Conservation (phyloP, 2,329 filamentous ascomycete species). For the Colletotrichum cuscutae region DNA sequence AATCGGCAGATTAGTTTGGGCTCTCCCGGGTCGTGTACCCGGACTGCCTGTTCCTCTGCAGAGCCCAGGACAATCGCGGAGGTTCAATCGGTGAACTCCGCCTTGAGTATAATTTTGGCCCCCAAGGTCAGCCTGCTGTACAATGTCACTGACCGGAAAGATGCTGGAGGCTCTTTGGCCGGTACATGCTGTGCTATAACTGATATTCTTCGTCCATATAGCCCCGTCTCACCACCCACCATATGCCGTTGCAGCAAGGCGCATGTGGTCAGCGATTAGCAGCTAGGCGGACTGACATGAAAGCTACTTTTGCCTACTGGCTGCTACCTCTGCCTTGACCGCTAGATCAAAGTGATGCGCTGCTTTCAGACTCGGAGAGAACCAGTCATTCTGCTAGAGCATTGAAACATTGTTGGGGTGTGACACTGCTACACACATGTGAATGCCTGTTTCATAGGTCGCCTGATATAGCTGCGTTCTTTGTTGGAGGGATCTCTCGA, state of each 20-base stretch:
- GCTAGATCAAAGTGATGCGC: background rate
- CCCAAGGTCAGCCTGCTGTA: background rate
- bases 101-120: background rate
- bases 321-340: slow-evolving; percentile 10
- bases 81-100: background rate
- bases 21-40: background rate
- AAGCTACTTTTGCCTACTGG: background rate
- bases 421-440: background rate
- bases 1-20: background rate
- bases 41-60: background rate
- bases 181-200: background rate
- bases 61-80: background rate
- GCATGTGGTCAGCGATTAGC: slow-evolving; percentile 7
- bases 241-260: background rate
- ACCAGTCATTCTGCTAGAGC: background rate
- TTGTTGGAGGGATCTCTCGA: background rate
- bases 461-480: slow-evolving; percentile 3
- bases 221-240: background rate
- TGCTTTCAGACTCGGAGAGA: background rate
- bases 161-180: background rate
- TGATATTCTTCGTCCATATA: background rate
- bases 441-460: background rate
- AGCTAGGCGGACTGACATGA: background rate
- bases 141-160: background rate
- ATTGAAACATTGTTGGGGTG: background rate